Conservation (phyloP, 768 basidiomycete species). For the Leccinum obscurum region DNA sequence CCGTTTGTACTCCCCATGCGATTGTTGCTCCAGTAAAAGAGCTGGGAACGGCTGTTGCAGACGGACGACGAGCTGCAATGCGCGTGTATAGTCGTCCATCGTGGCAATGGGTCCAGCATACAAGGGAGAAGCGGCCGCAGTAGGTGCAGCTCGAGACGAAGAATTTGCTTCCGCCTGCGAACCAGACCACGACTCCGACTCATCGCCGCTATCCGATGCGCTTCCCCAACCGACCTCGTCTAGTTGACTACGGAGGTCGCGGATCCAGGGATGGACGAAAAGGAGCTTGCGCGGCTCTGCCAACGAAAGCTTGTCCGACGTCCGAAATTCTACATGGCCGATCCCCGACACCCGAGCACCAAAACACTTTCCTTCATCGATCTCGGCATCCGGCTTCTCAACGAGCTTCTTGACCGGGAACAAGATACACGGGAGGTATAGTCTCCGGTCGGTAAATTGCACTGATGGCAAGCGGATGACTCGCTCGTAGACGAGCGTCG, state of each 20-base stretch:
- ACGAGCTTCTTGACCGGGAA: too few relatives aligned
- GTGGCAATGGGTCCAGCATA: too few relatives aligned
- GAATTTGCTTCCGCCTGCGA: not conserved
- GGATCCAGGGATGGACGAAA: slow-evolving; percentile 16
- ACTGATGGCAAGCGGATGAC: too few relatives aligned
- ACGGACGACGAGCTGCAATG: slow-evolving; percentile 6
- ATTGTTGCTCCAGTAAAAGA: too few relatives aligned
- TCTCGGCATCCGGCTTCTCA: too few relatives aligned
- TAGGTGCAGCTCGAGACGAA: not conserved
- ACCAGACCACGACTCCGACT: not conserved
- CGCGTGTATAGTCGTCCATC: not conserved
- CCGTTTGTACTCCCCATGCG: too few relatives aligned
- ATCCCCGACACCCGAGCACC: too few relatives aligned
- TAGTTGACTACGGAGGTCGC: not conserved
- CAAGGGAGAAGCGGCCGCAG: not conserved
- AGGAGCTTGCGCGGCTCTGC: not conserved
- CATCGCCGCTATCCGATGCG: not conserved
- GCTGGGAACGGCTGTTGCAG: too few relatives aligned
- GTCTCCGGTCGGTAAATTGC: too few relatives aligned
- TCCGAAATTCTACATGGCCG: slow-evolving; percentile 1
- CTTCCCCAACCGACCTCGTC: not conserved
- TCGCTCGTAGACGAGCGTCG: too few relatives aligned
- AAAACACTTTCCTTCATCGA: too few relatives aligned
- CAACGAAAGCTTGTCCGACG: not conserved
- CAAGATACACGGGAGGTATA: too few relatives aligned